Evolutionary conservation across 176 grass and related monocot genomes (phyloP), one percentile per base, ranked within the genome.

Genomic region (maize (Zea mays)): DNA sequence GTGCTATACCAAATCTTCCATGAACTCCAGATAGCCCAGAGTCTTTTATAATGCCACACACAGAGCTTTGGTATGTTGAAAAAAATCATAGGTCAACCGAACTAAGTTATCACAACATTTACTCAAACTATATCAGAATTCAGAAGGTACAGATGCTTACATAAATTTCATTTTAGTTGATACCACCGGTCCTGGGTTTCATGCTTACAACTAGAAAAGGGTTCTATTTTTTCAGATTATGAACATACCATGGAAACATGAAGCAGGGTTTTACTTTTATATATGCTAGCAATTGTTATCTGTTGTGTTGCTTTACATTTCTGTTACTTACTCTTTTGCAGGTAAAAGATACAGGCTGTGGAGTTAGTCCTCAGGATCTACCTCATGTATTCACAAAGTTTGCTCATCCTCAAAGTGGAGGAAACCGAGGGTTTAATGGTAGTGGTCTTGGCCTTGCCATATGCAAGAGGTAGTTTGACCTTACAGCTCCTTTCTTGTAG

Each of bases 301-400:
- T n/a, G n/a, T 64, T 67, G 71, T 4, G 27, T 52, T 81, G 13
- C 35, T 69, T 90, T 51, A 79, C 37, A 66, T 34, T 69, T 85
- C 67, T 71, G 35, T 81, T 84, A 70, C 62, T 64, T 84, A 34
- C 19, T 83, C 5, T 73, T 78, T 73, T 83, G 71, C 84, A 97
- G 95, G 75, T 97, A 52, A 90, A 88, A 72, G 95, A 97, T 90
- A 94, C 95, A 45, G 95, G 95, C 8, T 94, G 89, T 85, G 95
- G 95, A 64, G 94, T 97, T 83, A 90, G 89, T 77, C 73, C 89
- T 49, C 95, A 92, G 69, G 91, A 97, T 84, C 69, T 97, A 77
- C 83, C 87, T 38, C 89, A 94, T 73, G 89, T 92, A 73, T 97
- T 97, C 76, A 94, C 91, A 12, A 97, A 94, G 70, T 97, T 97